Conservation (phyloP, 2,329 filamentous ascomycete genomes). For the Botrytis elliptica region DNA sequence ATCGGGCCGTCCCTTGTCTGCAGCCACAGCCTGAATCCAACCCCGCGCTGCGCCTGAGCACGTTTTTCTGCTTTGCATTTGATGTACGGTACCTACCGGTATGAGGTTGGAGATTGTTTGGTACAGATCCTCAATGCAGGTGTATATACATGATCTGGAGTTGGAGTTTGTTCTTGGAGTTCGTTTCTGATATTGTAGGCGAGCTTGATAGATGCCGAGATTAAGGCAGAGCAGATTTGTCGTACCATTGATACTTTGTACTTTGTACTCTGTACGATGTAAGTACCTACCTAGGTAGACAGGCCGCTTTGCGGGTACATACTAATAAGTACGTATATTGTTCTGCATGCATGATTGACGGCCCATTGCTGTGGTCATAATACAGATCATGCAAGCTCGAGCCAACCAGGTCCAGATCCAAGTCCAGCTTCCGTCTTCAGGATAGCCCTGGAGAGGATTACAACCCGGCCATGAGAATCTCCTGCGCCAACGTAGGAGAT, state of each 20-base stretch:
- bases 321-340: background rate
- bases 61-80: background rate
- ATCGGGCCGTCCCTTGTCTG: conserved; percentile 6
- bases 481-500: background rate
- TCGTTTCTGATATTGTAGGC: background rate
- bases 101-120: background rate
- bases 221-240: background rate
- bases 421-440: background rate
- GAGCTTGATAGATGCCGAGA: background rate
- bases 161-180: background rate
- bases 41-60: background rate
- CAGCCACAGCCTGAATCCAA: background rate
- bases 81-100: background rate
- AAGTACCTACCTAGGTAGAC: background rate
- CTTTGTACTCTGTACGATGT: background rate
- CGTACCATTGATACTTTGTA: background rate
- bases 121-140: background rate
- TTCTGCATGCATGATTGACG: conserved; percentile 1
- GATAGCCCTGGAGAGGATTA: background rate
- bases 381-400: background rate
- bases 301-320: background rate
- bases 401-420: background rate
- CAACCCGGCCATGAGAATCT: background rate
- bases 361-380: background rate
- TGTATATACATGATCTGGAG: background rate